Base-by-base conservation (phyloP, 306 rosid species). In the Vigna mungo region DNA sequence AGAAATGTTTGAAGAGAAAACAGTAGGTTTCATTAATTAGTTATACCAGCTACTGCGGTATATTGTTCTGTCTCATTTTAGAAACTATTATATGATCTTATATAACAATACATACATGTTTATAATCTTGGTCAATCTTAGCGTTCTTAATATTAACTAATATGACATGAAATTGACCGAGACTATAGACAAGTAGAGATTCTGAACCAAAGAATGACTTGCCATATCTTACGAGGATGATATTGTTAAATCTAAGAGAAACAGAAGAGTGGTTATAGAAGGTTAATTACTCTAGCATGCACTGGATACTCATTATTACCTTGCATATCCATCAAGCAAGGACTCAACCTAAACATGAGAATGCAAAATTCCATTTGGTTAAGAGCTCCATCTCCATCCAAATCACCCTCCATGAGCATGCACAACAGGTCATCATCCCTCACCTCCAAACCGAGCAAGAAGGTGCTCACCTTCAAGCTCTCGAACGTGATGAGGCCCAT, bases 321-420 rank as follows among this genome's bases (percentile, higher is more conserved):
- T 27, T 75, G 74, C 71, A 44, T 66, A 5, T 48, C 72, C 87
- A 87, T 82, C 62, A 83, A 77, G 16, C 86, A 84, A 0, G 92
- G 96, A 73, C 92, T 90, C 78, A 90, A 76, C 88, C 92, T 84
- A 70, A 90, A 90, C 96, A 90, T 90, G 86, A 90, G 93, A 75
- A 84, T 84, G 80, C 90, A 90, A 59, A 88, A 90, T 79, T 88
- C 93, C 86, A 78, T 75, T 56, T 87, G 90, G 56, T 74, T 90
- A 2, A 88, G 80, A 47, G 88, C 91, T 0, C 93, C 96, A 64
- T 90, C 96, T 61, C 96, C 96, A 68, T 90, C 96, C 64, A 90
- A 74, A 81, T 90, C 93, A 15, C 93, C 88, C 41, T 88, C 93
- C 91, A 88, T 80, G 20, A 90, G 61, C 96, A 90, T 90, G 85